Conservation (phyloP, 139 green algal genomes). For the Astrephomene gubernaculifera region DNA sequence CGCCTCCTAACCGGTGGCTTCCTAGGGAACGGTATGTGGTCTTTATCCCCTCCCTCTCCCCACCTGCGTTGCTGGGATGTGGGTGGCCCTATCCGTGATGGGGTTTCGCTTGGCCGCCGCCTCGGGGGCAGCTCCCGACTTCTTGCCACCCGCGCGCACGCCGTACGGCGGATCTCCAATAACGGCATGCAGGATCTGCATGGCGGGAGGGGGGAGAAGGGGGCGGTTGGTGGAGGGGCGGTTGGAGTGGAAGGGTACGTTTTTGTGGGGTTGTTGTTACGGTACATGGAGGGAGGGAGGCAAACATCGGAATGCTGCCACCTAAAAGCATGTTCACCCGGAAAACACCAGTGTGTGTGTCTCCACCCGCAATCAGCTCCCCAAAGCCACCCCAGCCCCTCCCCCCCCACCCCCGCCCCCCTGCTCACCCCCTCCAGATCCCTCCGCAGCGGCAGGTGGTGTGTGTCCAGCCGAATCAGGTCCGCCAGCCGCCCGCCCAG, state of each 20-base stretch:
- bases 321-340: too few species aligned
- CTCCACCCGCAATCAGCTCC: too few species aligned
- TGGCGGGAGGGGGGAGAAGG: background rate
- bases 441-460: conserved; percentile 72
- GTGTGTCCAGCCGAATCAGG: conserved; percentile 84
- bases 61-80: conserved; percentile 81
- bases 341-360: too few species aligned
- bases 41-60: too few species aligned
- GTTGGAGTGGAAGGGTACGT: too few species aligned
- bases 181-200: conserved; percentile 88
- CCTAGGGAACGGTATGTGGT: too few species aligned
- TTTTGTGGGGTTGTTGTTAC: too few species aligned
- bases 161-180: conserved; percentile 96
- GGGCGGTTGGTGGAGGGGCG: background rate
- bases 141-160: conserved; percentile 92
- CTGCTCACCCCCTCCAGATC: conserved; percentile 60
- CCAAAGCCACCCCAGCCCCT: background rate
- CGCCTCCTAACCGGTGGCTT: too few species aligned
- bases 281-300: too few species aligned
- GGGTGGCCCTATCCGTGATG: conserved; percentile 58
- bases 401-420: background rate
- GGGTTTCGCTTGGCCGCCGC: conserved; percentile 31
- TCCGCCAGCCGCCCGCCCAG: conserved; percentile 70
- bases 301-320: too few species aligned
- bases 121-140: conserved; percentile 63